Base-by-base conservation (phyloP, 129 eudicot species). In the Cynara cardunculus region DNA sequence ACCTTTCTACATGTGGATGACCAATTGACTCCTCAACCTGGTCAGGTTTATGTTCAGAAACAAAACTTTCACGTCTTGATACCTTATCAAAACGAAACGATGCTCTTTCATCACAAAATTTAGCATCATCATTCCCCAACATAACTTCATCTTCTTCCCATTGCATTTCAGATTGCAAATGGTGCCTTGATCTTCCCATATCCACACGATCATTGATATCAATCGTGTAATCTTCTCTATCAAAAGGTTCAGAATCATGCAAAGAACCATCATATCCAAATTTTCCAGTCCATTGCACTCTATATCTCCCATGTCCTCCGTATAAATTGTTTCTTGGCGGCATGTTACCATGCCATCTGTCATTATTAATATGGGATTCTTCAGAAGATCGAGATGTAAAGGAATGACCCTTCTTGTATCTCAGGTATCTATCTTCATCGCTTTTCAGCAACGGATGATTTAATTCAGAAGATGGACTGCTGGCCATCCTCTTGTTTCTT, bases 121-220 rank as follows among this genome's bases (percentile, higher is more conserved):
- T 56, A 70, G 74, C 71, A 75, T 78, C 73, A 25, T 27, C 72
- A 30, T 69, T 73, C 78, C 88, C 76, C 21, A 67, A 79, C 18
- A 72, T 31, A 41, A 8, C 69, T 19, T 75, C 84, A 73, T 82
- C 88, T 71, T 86, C 87, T 69, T 44, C 71, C 87, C 83, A 82
- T 69, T 34, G 85, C 81, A 84, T 59, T 35, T 87, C 87, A 80
- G 84, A 80, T 31, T 84, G 77, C 82, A 30, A 39, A 75, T 61
- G 22, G 64, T 71, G 27, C 81, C 83, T 82, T 78, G 35, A 75
- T 84, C 81, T 80, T 64, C 22, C 78, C 62, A 73, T 31, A 67
- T 71, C 24, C 70, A 83, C 86, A 62, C 64, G 67, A 81, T 75
- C 72, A 82, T 81, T 71, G 78, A 46, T 25, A 79, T 87, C 59